These are phyloP conservation scores for Nidularia sp. DNA, from an alignment of 768 basidiomycete species.

Conservation along the genomic window DNA sequence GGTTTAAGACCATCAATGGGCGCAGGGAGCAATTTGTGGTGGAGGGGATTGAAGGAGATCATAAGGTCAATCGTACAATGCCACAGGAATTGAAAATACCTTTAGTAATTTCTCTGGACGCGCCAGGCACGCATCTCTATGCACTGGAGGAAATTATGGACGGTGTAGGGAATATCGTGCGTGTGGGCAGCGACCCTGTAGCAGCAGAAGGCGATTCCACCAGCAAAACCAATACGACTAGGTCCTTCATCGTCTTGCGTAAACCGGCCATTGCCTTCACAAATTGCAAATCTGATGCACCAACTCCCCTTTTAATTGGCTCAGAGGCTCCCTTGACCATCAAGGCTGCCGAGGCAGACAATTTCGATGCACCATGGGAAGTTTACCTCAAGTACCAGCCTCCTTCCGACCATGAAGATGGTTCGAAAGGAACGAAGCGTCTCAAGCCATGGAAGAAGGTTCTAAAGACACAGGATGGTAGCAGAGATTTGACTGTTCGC, in stretches of 20 bases:
- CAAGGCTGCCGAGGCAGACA: slow-evolving; percentile 47
- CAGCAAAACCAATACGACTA: slow-evolving; percentile 41
- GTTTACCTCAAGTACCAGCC: slow-evolving; percentile 63
- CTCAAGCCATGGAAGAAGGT: slow-evolving; percentile 62
- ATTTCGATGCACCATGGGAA: slow-evolving; percentile 67
- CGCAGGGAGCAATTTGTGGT: slow-evolving; percentile 70
- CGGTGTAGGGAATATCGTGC: slow-evolving; percentile 72
- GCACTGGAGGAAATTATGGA: slow-evolving; percentile 82
- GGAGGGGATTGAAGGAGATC: slow-evolving; percentile 75
- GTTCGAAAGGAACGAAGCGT: slow-evolving; percentile 30
- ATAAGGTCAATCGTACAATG: slow-evolving; percentile 25
- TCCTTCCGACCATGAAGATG: slow-evolving; percentile 25
- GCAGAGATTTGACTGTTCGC: slow-evolving; percentile 39
- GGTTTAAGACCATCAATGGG: slow-evolving; percentile 68
- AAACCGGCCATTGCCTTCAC: slow-evolving; percentile 72
- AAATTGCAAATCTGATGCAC: slow-evolving; percentile 66
- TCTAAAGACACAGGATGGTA: slow-evolving; percentile 43
- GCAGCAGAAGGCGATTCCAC: slow-evolving; percentile 14
- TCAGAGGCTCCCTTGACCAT: slow-evolving; percentile 57
- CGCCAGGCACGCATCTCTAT: slow-evolving; percentile 67
- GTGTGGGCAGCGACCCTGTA: slow-evolving; percentile 29
- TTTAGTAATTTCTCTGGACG: slow-evolving; percentile 56
- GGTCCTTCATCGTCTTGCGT: slow-evolving; percentile 67
- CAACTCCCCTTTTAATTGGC: slow-evolving; percentile 69
- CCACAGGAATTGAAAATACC: slow-evolving; percentile 67